Conservation (phyloP, 2,329 filamentous ascomycete species). For the Pseudogymnoascus sp. region DNA sequence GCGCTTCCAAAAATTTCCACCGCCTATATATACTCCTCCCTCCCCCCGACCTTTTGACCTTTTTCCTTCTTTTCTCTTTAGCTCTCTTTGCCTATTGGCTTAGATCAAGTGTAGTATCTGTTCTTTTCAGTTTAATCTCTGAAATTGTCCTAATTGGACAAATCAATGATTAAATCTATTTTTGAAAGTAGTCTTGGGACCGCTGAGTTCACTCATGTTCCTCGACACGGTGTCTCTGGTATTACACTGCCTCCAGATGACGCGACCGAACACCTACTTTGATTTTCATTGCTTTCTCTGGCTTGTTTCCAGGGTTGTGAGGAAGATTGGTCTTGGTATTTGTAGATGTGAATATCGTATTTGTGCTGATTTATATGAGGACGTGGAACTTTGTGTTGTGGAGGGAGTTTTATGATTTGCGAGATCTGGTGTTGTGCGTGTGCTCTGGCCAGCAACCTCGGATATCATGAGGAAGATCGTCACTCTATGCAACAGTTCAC, state of each 20-base stretch:
- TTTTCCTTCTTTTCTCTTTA: constrained; percentile 30
- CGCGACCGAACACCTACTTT: too few species aligned
- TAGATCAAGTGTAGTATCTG: constrained; percentile 95
- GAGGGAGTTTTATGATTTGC: background rate
- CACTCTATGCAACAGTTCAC: too few species aligned
- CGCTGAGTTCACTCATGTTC: constrained; percentile 67
- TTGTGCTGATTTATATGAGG: too few species aligned
- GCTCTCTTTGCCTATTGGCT: constrained; percentile 55
- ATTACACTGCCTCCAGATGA: constrained; percentile 68
- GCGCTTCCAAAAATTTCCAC: background rate
- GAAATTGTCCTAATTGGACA: constrained; percentile 64
- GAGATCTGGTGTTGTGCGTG: background rate
- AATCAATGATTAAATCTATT: constrained; percentile 78
- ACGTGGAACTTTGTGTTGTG: background rate
- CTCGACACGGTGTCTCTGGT: constrained; percentile 62
- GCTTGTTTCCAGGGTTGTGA: too few species aligned
- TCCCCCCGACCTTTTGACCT: background rate
- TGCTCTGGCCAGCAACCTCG: background rate
- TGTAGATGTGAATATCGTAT: too few species aligned
- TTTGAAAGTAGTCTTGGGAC: constrained; percentile 47
- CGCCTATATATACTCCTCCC: constrained; percentile 1
- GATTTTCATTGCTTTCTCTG: too few species aligned
- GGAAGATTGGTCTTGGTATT: too few species aligned
- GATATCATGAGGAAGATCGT: background rate
- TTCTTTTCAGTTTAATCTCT: constrained; percentile 98